Percentiles rank a stretch among this genome's conserved stretches.
phyloP scores from a whole-genome alignment of 805 yeast species.

The Scheffersomyces stipitis region DNA sequence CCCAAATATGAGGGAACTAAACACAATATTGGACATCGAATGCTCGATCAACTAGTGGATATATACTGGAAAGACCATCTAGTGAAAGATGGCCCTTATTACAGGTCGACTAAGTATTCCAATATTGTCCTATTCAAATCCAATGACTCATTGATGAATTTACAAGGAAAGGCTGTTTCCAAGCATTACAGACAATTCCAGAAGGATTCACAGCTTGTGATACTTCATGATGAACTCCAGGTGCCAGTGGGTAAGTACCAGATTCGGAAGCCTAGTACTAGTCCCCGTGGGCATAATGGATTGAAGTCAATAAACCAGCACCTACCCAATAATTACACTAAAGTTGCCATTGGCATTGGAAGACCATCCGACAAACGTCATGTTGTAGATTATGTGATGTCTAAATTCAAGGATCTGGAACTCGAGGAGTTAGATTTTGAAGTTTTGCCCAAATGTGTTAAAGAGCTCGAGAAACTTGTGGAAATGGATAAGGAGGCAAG shows the following conservation, averaged over 20 bases:
- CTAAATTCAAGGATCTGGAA: slow-evolving; percentile 50
- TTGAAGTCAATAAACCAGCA: slow-evolving; percentile 53
- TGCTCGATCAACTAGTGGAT: slow-evolving; percentile 35
- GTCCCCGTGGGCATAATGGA: slow-evolving; percentile 86
- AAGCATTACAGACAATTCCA: slow-evolving; percentile 44
- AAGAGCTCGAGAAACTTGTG: slow-evolving; percentile 35
- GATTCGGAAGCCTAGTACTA: slow-evolving; percentile 56
- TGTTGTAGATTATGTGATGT: slow-evolving; percentile 65
- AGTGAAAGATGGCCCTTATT: slow-evolving; percentile 6
- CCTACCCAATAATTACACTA: slow-evolving; percentile 55
- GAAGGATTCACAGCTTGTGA: slow-evolving; percentile 43
- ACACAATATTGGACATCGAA: slow-evolving; percentile 75
- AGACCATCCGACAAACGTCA: slow-evolving; percentile 50
- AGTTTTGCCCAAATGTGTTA: slow-evolving; percentile 42
- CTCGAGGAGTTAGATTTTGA: slow-evolving; percentile 34
- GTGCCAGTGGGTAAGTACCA: slow-evolving; percentile 65
- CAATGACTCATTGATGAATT: slow-evolving; percentile 65
- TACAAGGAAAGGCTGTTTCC: slow-evolving; percentile 58
- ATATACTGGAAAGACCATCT: slow-evolving; percentile 22
- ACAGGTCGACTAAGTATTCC: slow-evolving; percentile 8
- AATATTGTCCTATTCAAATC: slow-evolving; percentile 45
- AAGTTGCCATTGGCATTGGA: slow-evolving; percentile 78
- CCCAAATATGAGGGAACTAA: slow-evolving; percentile 58
- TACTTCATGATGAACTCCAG: slow-evolving; percentile 80
- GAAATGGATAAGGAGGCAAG: slow-evolving; percentile 7